These are phyloP conservation scores for Eutrema heterophyllum DNA, from an alignment of 345 rosid genomes.

Conservation along the genomic window DNA sequence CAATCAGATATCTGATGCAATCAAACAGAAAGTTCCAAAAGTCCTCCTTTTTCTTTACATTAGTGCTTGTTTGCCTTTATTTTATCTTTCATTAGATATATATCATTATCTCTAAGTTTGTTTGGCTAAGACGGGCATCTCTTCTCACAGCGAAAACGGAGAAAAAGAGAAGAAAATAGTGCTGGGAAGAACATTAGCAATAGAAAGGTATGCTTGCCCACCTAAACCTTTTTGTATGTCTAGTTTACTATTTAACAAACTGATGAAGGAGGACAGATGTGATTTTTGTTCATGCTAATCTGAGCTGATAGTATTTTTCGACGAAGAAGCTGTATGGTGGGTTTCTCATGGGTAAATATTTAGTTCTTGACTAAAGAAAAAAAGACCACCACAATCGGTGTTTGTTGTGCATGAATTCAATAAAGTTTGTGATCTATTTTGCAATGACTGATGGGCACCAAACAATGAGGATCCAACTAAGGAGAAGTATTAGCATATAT, in stretches of 20 bases:
- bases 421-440: not conserved
- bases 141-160: conserved; percentile 68
- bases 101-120: not conserved
- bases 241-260: not conserved
- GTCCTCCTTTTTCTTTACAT: not conserved
- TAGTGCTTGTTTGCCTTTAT: conserved; percentile 10
- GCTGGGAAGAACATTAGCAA: conserved; percentile 50
- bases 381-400: not conserved
- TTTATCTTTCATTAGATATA: not conserved
- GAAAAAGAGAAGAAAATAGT: conserved; percentile 64
- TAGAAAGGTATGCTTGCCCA: conserved; percentile 54
- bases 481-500: conserved; percentile 8
- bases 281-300: not conserved
- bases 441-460: not conserved
- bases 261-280: not conserved
- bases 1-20: conserved; percentile 12
- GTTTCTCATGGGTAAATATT: not conserved
- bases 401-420: not conserved
- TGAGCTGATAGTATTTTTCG: not conserved
- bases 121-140: conserved; percentile 15
- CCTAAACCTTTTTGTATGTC: not conserved
- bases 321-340: not conserved
- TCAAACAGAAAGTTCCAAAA: conserved; percentile 2
- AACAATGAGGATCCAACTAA: not conserved
- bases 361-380: not conserved